Conservation (phyloP, 257 asterid species). For the Forsythia suspensa region DNA sequence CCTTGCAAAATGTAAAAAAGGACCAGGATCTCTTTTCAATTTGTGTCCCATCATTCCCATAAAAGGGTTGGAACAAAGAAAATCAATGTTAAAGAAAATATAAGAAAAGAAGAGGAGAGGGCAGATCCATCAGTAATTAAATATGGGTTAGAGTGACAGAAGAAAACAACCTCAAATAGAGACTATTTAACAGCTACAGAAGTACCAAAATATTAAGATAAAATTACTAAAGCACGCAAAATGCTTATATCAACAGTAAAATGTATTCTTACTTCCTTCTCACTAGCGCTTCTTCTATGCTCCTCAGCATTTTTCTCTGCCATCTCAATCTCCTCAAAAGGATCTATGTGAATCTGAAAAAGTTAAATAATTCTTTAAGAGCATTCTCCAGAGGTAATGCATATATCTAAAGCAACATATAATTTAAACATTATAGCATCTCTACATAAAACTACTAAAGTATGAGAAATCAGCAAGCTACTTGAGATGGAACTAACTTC, state of each 20-base stretch:
- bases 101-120: neutral
- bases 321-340: constrained; percentile 91
- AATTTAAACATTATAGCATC: constrained; percentile 4
- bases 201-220: constrained; percentile 1
- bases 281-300: constrained; percentile 95
- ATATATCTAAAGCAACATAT: constrained; percentile 13
- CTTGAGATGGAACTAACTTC: neutral
- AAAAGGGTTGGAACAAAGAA: neutral
- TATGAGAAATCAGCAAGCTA: constrained; percentile 15
- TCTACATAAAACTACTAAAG: neutral
- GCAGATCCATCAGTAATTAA: neutral
- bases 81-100: neutral
- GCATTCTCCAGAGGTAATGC: constrained; percentile 1
- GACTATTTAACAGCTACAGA: neutral
- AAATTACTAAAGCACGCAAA: constrained; percentile 26
- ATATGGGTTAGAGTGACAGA: neutral
- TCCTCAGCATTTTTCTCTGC: constrained; percentile 81
- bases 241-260: constrained; percentile 19
- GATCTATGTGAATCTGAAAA: constrained; percentile 84
- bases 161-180: neutral
- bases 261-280: constrained; percentile 74
- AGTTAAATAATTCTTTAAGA: neutral
- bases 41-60: constrained; percentile 7
- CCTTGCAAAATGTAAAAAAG: neutral
- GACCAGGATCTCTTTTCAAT: neutral